Evolutionary conservation across 2,329 filamentous ascomycete species (phyloP).

Genomic region (Aspergillus sp.): DNA sequence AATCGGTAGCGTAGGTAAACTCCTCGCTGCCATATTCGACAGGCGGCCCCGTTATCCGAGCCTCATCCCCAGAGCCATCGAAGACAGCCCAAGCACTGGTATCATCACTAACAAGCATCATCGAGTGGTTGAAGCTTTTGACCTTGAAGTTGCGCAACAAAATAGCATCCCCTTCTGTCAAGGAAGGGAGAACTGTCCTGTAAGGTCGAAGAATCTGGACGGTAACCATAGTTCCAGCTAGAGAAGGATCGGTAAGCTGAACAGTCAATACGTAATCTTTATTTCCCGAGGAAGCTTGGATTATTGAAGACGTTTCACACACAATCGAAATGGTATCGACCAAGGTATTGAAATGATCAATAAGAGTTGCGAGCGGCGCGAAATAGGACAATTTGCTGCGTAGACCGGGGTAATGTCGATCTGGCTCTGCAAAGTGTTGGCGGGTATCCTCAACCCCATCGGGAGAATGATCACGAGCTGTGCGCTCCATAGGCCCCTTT

Average conservation of each 20-base stretch:
- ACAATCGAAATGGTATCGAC: conserved; percentile 42
- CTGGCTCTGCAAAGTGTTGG: conserved; percentile 6
- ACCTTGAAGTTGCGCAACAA: conserved; percentile 45
- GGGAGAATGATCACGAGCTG: conserved; percentile 3
- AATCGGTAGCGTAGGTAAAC: conserved; percentile 23
- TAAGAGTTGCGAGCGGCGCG: conserved; percentile 37
- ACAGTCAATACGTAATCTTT: conserved; percentile 39
- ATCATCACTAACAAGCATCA: conserved; percentile 37
- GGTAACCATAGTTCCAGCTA: conserved; percentile 31
- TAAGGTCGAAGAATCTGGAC: conserved; percentile 40
- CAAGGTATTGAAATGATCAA: conserved; percentile 35
- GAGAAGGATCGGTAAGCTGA: conserved; percentile 41
- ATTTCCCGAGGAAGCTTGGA: conserved; percentile 31
- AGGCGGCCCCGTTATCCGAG: conserved; percentile 31
- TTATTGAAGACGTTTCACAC: conserved; percentile 23
- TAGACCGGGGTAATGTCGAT: conserved; percentile 29
- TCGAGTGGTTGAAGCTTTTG: conserved; percentile 33
- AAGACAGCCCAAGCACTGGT: conserved; percentile 47
- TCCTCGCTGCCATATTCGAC: conserved; percentile 38
- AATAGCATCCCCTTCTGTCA: conserved; percentile 36
- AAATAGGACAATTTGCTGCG: conserved; percentile 42
- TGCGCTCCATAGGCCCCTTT: not conserved
- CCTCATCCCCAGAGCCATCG: conserved; percentile 18
- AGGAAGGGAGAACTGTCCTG: conserved; percentile 33
- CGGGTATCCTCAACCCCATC: conserved; percentile 1